Evolutionary conservation across 2,329 filamentous ascomycete species (phyloP), one percentile per base, ranked within the genome.

Genomic region (Calonectria pseudoturangicola): DNA sequence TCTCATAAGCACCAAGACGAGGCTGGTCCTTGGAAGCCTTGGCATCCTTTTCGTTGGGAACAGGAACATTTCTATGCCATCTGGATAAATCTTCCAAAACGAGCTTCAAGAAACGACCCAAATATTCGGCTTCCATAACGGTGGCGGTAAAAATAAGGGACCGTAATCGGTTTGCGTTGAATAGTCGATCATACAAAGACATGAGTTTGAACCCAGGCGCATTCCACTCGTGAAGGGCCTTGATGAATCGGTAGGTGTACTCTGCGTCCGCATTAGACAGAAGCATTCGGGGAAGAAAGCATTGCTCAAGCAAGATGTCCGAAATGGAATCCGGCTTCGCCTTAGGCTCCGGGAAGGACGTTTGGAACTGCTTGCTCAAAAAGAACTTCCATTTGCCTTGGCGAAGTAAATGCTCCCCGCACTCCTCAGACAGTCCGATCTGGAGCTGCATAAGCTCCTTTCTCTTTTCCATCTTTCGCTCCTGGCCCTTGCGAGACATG

Each of bases 101-200:
- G 73, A 96, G 92, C 80, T 93, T 95, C 68, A 99, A 85, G 83
- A 99, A 98, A 28, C 94, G 94, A 15, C 95, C 97, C n/a, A 99
- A 87, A 77, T 98, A 95, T 82, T 98, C 95, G 0, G 95, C 95
- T 84, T 99, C 97, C 68, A 95, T 93, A 28, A 96, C 93, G 0
- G 96, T 98, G 82, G 94, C 97, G 60, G 93, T 92, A 82, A 98
- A 98, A 70, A 99, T 95, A 64, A 98, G 89, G 10, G 93, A 90
- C 2, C 94, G 92, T 21, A 98, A 87, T 70, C 94, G 90, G 80
- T 97, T 95, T 71, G 95, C 91, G 78, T 92, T 92, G 85, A 99
- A 98, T 0, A 99, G 88, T 18, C 94, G 92, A 75, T 96, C 94
- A 77, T 98, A 93, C 2, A 99, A 86, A 36, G 94, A 93, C 84